Percentiles rank a stretch among this genome's conserved stretches.
Evolutionary conservation across 1,139 yeast genomes (phyloP).

Genomic region (Pneumocystis murina): DNA sequence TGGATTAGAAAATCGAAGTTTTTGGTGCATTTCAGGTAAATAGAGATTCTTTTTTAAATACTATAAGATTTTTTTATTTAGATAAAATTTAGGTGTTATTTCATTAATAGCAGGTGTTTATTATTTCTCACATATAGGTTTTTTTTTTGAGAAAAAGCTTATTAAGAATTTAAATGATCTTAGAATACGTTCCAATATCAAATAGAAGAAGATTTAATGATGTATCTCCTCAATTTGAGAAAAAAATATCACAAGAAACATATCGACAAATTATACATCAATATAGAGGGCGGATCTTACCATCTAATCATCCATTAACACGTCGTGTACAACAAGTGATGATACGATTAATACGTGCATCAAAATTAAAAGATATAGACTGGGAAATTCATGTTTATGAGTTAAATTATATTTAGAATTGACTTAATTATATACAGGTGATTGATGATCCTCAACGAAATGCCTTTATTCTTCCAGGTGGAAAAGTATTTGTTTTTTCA

Average conservation of each 20-base stretch:
- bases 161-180: neutral
- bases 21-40: neutral
- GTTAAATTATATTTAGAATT: neutral
- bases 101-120: neutral
- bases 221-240: slow-evolving; percentile 55
- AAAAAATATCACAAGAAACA: slow-evolving; percentile 49
- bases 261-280: slow-evolving; percentile 43
- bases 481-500: slow-evolving; percentile 79
- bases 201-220: slow-evolving; percentile 59
- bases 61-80: neutral
- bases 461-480: slow-evolving; percentile 92
- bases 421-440: neutral
- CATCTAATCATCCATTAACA: slow-evolving; percentile 32
- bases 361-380: slow-evolving; percentile 31
- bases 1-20: neutral
- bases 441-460: slow-evolving; percentile 67
- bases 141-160: neutral
- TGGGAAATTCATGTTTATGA: slow-evolving; percentile 63
- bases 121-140: neutral
- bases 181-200: slow-evolving; percentile 11
- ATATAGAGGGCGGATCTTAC: slow-evolving; percentile 23
- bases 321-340: slow-evolving; percentile 43
- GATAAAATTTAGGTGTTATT: neutral
- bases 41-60: neutral
- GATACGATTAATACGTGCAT: slow-evolving; percentile 38